phyloP scores from a whole-genome alignment of 306 rosid species.

The Glycine latifolia region DNA sequence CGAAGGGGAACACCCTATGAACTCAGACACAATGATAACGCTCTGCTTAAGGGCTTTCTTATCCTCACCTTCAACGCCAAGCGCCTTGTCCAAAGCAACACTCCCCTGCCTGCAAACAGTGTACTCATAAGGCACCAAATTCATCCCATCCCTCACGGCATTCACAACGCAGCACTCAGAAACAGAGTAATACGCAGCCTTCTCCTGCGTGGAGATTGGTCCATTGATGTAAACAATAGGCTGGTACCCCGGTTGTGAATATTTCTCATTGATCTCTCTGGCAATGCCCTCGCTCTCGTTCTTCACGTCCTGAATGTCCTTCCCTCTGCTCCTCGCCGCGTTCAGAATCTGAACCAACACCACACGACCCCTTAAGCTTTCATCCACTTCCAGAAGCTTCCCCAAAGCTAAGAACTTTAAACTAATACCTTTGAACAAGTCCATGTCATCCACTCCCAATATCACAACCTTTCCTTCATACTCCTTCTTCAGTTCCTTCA shows the following conservation, averaged over 20 bases:
- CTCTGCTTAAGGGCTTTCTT: constrained; percentile 48
- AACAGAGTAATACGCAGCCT: constrained; percentile 65
- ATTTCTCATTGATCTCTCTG: constrained; percentile 54
- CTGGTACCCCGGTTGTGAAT: constrained; percentile 54
- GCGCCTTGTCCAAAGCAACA: constrained; percentile 56
- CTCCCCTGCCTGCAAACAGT: constrained; percentile 75
- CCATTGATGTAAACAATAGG: constrained; percentile 62
- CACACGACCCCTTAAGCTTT: constrained; percentile 50
- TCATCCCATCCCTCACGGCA: constrained; percentile 86
- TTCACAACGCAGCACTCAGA: constrained; percentile 72
- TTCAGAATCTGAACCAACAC: constrained; percentile 78
- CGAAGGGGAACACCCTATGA: constrained; percentile 84
- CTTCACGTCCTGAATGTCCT: constrained; percentile 71
- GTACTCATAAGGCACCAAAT: constrained; percentile 73
- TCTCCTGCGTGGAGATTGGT: constrained; percentile 57
- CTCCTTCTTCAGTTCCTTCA: constrained; percentile 51
- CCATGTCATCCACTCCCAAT: constrained; percentile 79
- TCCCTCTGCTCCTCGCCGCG: constrained; percentile 71
- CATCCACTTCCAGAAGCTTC: constrained; percentile 54
- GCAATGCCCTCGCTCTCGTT: constrained; percentile 59
- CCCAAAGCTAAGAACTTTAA: constrained; percentile 75
- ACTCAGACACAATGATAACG: constrained; percentile 76
- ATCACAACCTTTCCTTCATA: constrained; percentile 61
- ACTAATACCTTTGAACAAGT: constrained; percentile 74
- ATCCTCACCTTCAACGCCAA: constrained; percentile 40